These are phyloP conservation scores for Tricholoma saponaceum DNA, from an alignment of 768 basidiomycete genomes.

Conservation along the genomic window DNA sequence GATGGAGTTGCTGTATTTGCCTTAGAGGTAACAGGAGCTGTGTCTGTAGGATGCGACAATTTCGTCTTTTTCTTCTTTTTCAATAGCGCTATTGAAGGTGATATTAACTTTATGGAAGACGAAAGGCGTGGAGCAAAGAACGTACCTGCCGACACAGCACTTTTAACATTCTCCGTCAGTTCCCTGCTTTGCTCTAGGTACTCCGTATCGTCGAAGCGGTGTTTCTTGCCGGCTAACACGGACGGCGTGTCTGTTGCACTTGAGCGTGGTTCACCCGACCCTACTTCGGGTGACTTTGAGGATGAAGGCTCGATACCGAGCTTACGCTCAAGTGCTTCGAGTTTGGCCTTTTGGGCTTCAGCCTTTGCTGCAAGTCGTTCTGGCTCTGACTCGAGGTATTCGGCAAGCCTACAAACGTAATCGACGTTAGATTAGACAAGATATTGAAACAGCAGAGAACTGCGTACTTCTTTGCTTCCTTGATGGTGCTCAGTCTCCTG, in stretches of 20 bases:
- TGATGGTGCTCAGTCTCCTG: conserved; percentile 85
- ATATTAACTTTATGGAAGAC: background rate
- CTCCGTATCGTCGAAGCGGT: conserved; percentile 87
- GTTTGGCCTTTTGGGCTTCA: conserved; percentile 76
- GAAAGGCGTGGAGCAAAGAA: background rate
- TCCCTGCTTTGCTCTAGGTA: conserved; percentile 90
- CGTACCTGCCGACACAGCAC: conserved; percentile 81
- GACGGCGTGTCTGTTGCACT: conserved; percentile 33
- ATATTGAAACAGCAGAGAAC: background rate
- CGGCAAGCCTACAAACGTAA: conserved; percentile 55
- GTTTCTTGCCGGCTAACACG: conserved; percentile 69
- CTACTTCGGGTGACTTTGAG: conserved; percentile 21
- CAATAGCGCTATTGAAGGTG: conserved; percentile 48
- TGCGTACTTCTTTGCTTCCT: conserved; percentile 89
- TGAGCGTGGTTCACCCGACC: conserved; percentile 25
- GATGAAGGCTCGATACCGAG: conserved; percentile 58
- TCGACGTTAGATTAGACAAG: background rate
- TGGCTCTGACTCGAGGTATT: conserved; percentile 83
- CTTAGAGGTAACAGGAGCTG: conserved; percentile 9
- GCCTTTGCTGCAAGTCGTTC: conserved; percentile 73
- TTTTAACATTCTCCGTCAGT: conserved; percentile 88
- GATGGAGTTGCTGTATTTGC: background rate
- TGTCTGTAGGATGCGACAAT: conserved; percentile 13
- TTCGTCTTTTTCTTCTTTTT: conserved; percentile 78
- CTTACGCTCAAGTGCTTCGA: conserved; percentile 81